phyloP scores from a whole-genome alignment of 2,329 filamentous ascomycete species.

The Coleophoma eucalyptorum region DNA sequence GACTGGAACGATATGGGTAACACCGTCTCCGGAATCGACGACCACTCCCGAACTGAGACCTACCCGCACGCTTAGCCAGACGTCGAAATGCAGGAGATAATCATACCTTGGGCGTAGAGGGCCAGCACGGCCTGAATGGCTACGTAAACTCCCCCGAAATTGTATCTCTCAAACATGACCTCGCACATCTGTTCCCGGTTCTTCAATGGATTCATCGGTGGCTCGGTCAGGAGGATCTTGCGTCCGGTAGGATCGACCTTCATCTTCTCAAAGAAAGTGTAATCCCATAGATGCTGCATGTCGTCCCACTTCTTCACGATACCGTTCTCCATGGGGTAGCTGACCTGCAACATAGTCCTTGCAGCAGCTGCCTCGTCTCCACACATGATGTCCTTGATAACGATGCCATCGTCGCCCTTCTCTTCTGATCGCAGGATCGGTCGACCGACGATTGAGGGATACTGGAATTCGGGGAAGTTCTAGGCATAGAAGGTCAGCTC shows the following conservation, averaged over 20 bases:
- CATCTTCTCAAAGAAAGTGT: constrained; percentile 97
- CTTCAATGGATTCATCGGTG: constrained; percentile 94
- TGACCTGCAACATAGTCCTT: constrained; percentile 96
- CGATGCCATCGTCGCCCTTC: constrained; percentile 59
- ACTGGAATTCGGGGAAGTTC: constrained; percentile 99
- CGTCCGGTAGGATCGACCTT: constrained; percentile 83
- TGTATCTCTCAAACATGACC: constrained; percentile 98
- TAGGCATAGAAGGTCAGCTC: constrained; percentile 30
- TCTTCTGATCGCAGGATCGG: constrained; percentile 97
- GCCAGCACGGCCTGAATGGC: constrained; percentile 96
- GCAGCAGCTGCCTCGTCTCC: constrained; percentile 96
- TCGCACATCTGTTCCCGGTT: constrained; percentile 98
- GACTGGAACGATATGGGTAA: constrained; percentile 97
- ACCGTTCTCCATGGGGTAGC: constrained; percentile 99
- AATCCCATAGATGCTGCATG: constrained; percentile 99
- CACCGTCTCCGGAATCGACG: constrained; percentile 95
- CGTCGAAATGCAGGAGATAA: background rate
- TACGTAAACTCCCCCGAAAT: constrained; percentile 95
- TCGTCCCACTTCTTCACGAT: constrained; percentile 99
- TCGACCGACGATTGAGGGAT: constrained; percentile 95
- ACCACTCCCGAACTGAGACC: constrained; percentile 92
- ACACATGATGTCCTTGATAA: constrained; percentile 99
- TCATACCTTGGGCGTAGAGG: constrained; percentile 86
- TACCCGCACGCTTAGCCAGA: constrained; percentile 29
- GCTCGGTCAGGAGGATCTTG: constrained; percentile 97